Conservation (phyloP, 1,284 basidiomycete genomes). For the Lignosus rhinocerotis region DNA sequence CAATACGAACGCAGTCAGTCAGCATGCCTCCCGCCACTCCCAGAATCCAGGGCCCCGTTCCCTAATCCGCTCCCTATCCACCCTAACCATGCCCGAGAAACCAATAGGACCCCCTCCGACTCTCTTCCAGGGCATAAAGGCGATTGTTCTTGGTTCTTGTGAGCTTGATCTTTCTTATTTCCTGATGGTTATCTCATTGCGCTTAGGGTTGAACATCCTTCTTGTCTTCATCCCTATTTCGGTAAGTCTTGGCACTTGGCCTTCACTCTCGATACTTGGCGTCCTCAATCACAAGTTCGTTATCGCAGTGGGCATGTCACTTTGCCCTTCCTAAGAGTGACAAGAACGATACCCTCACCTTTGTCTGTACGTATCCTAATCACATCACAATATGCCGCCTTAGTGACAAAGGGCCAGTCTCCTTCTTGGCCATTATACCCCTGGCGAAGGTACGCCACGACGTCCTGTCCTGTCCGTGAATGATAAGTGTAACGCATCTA, state of each 20-base stretch:
- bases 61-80: constrained; percentile 16
- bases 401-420: constrained; percentile 43
- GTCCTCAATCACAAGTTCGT: neutral
- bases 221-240: constrained; percentile 70
- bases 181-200: neutral
- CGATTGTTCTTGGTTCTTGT: constrained; percentile 59
- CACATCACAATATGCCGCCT: neutral
- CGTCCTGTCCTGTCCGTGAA: neutral
- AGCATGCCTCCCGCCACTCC: constrained; percentile 10
- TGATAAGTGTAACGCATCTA: neutral
- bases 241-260: constrained; percentile 39
- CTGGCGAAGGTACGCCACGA: constrained; percentile 61
- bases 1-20: constrained; percentile 15
- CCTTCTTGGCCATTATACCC: constrained; percentile 73
- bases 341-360: constrained; percentile 60
- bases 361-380: constrained; percentile 60
- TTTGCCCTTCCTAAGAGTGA: constrained; percentile 49
- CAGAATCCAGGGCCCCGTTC: constrained; percentile 7
- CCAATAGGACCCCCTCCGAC: constrained; percentile 44
- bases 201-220: constrained; percentile 63
- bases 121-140: constrained; percentile 42
- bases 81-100: constrained; percentile 23
- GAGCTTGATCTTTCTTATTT: constrained; percentile 19
- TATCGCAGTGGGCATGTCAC: constrained; percentile 68
- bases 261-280: neutral